Base-by-base conservation (phyloP, 495 filamentous ascomycete genomes). In the Daldinia concentrica region DNA sequence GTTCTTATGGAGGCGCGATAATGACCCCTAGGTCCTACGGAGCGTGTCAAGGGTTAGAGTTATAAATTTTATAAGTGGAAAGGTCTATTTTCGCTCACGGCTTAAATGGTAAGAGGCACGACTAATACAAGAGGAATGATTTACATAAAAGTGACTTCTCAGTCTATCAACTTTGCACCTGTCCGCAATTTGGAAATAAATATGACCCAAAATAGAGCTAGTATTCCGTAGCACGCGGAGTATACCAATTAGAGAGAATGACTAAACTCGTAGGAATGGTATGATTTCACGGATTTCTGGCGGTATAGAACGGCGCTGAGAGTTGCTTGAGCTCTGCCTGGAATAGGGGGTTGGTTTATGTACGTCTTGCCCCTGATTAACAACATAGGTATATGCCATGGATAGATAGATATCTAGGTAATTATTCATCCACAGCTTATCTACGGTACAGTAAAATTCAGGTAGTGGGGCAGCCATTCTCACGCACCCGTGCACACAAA, bases 101-200 rank as follows among this genome's bases (percentile, higher is more conserved):
- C 14, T 26, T 36, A 58, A 50, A 52, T 43, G 8, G 55, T 50
- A 36, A 50, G 17, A 51, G 48, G 36, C 12, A 48, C 55, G 27
- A 32, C 45, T 69, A 69, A 64, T 64, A 54, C 34, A 60, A 24
- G 24, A 43, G 36, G 36, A 37, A 51, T 60, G 56, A 29, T 55
- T 57, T 62, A 66, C 37, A 51, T 52, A 63, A 63, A 63, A 58
- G 50, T 63, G 32, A 52, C 59, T 19, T 48, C 32, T 39, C 37
- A 15, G 30, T 37, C 9, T 37, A 14, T 48, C 19, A 12, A 48
- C 6, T 8, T 17, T 45, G 17, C 17, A n/a, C 37, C n/a, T 34
- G 32, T 11, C n/a, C 52, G n/a, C 19, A 30, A 34, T 14, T 56
- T 15, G 6, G 6, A 29, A 32, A 17, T 32, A 17, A 19, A 30